Evolutionary conservation across 768 basidiomycete genomes (phyloP), one percentile per base, ranked within the genome.

Genomic region (Lactarius vividus): DNA sequence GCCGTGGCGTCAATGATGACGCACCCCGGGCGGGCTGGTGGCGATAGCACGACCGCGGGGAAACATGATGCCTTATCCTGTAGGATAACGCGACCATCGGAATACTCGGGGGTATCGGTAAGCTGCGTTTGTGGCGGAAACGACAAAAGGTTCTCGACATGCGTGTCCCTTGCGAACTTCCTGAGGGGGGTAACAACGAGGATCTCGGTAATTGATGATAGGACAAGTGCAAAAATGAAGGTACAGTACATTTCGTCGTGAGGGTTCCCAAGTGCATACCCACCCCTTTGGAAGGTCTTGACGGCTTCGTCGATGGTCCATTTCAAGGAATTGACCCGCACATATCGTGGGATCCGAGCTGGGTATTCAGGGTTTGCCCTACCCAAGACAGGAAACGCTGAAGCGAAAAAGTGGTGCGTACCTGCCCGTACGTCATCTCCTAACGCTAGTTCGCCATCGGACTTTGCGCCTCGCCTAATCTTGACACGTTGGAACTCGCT

Each of bases 11-110:
- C 96, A 46, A 98, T 90, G 35, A 94, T 91, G 56, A 83, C 79
- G 61, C 78, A 76, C 49, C 80, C 74, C 26, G 84, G 80, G 23
- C 73, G 75, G 2, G 80, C 77, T 13, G 88, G 89, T 52, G 92
- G 91, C 26, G 86, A 83, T n/a, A 99, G 85, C 7, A 98, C 84
- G 65, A 87, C 79, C 0, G 96, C 94, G 20, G 97, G 94, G 75
- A 99, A 94, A 77, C 97, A 99, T 63, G 94, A 96, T 23, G 97
- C 96, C 74, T 98, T 98, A 76, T 99, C 97, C 76, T 99, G 97
- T 7, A 98, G 79, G 66, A 99, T 96, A 39, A 98, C 78, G 65
- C 88, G 91, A 31, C 95, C 94, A 37, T 83, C 78, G 69, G 80
- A 80, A 77, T 95, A 97, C 26, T 87, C 82, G 3, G 82, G 77